These are phyloP conservation scores for Mycena maculata DNA, from an alignment of 768 basidiomycete genomes.

Conservation along the genomic window DNA sequence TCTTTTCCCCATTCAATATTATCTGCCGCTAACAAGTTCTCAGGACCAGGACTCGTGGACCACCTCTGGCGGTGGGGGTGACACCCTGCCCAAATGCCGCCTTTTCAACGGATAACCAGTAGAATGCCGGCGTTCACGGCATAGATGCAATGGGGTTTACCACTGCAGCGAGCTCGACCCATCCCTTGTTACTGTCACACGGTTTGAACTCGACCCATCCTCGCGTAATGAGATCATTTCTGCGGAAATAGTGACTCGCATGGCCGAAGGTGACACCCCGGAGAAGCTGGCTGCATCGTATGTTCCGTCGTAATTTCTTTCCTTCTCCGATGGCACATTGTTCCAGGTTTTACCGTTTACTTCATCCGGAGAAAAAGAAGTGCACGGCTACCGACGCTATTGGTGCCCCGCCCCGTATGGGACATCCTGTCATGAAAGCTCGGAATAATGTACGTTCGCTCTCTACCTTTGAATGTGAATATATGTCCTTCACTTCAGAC, in stretches of 20 bases:
- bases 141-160: background rate
- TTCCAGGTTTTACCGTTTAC: no score
- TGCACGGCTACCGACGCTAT: no score
- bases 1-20: background rate
- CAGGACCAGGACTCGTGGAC: background rate
- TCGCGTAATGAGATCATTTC: background rate
- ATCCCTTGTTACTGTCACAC: background rate
- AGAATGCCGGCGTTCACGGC: background rate
- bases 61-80: background rate
- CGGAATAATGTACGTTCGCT: no score
- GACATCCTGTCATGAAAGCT: no score
- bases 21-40: background rate
- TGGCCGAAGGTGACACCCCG: background rate
- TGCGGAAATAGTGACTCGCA: background rate
- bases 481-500: no score
- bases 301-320: no score
- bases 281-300: background rate
- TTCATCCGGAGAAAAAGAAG: no score
- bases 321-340: background rate
- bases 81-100: background rate
- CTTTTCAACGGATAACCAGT: background rate
- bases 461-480: no score
- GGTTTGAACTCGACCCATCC: constrained; percentile 1
- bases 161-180: constrained; percentile 5
- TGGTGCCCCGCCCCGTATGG: no score